Evolutionary conservation across 805 yeast genomes (phyloP).

Genomic region (Lipomyces anomalus): DNA sequence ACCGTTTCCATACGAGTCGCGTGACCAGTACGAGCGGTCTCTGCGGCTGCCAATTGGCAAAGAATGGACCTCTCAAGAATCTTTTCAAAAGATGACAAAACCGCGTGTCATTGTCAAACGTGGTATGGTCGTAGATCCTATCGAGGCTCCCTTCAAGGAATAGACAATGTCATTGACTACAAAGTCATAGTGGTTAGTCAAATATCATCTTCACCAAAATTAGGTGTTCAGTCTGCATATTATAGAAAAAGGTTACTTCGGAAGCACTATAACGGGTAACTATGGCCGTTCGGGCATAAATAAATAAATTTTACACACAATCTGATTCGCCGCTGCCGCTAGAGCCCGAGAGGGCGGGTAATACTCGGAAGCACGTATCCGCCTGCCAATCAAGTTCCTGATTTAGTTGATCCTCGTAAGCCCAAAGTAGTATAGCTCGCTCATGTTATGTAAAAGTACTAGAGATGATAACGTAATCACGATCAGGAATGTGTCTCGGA

Average conservation of each 20-base stretch:
- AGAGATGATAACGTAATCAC: neutral
- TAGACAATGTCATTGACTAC: too few species aligned
- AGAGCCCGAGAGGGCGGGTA: too few species aligned
- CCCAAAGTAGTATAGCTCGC: neutral
- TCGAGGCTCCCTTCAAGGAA: constrained; percentile 64
- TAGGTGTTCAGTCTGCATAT: too few species aligned
- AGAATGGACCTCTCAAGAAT: constrained; percentile 86
- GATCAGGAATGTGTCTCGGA: neutral
- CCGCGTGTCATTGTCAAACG: constrained; percentile 82
- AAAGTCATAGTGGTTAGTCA: too few species aligned
- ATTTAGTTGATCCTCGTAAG: too few species aligned
- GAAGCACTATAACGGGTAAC: too few species aligned
- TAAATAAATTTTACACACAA: too few species aligned
- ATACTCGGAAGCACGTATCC: constrained; percentile 16
- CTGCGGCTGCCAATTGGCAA: constrained; percentile 94
- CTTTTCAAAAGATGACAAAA: constrained; percentile 82
- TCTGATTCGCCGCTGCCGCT: too few species aligned
- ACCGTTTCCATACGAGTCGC: constrained; percentile 89
- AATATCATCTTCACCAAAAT: too few species aligned
- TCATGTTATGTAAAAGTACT: neutral
- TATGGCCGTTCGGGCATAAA: too few species aligned
- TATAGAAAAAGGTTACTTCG: too few species aligned
- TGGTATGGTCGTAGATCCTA: constrained; percentile 86
- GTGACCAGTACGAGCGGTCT: constrained; percentile 92
- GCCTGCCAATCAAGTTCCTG: constrained; percentile 9